Percentiles rank a stretch among this genome's conserved stretches.
Conservation (phyloP, 768 basidiomycete species). For the Cubamyces sp. region DNA sequence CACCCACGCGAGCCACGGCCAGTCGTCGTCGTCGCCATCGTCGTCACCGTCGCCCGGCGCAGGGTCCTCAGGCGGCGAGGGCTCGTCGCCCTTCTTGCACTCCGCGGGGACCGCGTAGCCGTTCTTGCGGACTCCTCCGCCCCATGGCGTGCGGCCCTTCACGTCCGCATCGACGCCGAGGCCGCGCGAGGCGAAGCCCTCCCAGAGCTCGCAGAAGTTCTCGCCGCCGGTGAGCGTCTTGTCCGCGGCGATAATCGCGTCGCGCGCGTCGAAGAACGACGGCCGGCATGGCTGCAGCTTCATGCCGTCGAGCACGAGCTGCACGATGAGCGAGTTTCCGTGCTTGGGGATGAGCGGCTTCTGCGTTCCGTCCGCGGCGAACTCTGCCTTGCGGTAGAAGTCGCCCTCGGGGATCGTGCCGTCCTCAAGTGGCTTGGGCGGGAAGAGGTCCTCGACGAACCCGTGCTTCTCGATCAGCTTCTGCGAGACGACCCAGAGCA, state of each 20-base stretch:
- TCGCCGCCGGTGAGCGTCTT: conserved; percentile 88
- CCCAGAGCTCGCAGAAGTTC: conserved; percentile 89
- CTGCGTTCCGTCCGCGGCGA: conserved; percentile 44
- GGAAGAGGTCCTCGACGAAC: conserved; percentile 78
- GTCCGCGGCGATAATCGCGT: conserved; percentile 91
- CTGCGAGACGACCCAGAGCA: conserved; percentile 81
- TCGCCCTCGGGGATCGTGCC: conserved; percentile 69
- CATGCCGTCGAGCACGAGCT: conserved; percentile 91
- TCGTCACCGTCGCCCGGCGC: conserved; percentile 40
- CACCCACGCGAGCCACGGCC: conserved; percentile 27
- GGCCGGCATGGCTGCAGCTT: conserved; percentile 94
- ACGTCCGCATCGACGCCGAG: conserved; percentile 79
- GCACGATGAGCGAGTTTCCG: conserved; percentile 84
- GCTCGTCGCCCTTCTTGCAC: conserved; percentile 37
- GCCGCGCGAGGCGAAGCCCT: conserved; percentile 80
- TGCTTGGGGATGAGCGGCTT: conserved; percentile 81
- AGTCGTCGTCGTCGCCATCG: conserved; percentile 32
- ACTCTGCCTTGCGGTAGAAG: conserved; percentile 64
- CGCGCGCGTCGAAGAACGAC: conserved; percentile 86
- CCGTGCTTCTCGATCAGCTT: conserved; percentile 81
- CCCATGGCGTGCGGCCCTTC: conserved; percentile 85
- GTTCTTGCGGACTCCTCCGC: conserved; percentile 82
- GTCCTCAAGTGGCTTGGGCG: conserved; percentile 66
- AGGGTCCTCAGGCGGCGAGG: conserved; percentile 34
- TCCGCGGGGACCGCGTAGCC: conserved; percentile 46